Evolutionary conservation across 1,139 yeast species (phyloP), one percentile per base, ranked within the genome.

Genomic region (Magnusiomyces magnusii): DNA sequence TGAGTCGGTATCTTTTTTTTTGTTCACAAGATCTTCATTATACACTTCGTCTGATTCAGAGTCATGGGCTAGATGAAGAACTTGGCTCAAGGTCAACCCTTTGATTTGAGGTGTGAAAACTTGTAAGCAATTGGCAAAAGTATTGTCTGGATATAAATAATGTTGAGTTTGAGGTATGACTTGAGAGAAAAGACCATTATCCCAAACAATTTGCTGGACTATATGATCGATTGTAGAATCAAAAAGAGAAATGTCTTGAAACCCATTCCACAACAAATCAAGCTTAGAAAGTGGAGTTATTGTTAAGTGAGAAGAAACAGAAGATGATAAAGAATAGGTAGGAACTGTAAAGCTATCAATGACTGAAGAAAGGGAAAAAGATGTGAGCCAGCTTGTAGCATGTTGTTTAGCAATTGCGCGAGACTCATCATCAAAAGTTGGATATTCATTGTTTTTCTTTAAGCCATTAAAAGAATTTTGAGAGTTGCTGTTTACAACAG

Each of bases 151-250:
- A 19, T 41, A 41, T 41, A 41, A 5, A 41, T 9, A 41, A 9
- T 13, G 21, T n/a, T 41, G 44, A 5, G 44, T 41, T 41, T 41
- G 10, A 17, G 44, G 44, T 17, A 41, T 41, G 21, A 41, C 21
- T 5, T 7, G 7, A 3, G 64, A 64, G 23, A 74, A 61, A 39
- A 70, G 64, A 1, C 71, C 71, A 61, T 72, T 72, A 64, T 79
- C 80, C 76, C 79, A 79, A 0, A 78, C 76, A 21, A 79, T 65
- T 55, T 78, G 81, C 50, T 75, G 76, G 10, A 76, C 65, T n/a
- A 77, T 58, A 1, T 70, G 66, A 27, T 71, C 69, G 17, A 76
- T 54, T 9, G 72, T 64, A 10, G 58, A 51, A n/a, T 61, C 65
- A 42, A 61, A 57, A 23, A 67, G 64, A 17, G 68, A 63, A 2